A percentile compares a stretch with the other conserved stretches of the same genome.
Conservation (phyloP, 1,284 basidiomycete genomes). For the Coriolopsis trogii region DNA sequence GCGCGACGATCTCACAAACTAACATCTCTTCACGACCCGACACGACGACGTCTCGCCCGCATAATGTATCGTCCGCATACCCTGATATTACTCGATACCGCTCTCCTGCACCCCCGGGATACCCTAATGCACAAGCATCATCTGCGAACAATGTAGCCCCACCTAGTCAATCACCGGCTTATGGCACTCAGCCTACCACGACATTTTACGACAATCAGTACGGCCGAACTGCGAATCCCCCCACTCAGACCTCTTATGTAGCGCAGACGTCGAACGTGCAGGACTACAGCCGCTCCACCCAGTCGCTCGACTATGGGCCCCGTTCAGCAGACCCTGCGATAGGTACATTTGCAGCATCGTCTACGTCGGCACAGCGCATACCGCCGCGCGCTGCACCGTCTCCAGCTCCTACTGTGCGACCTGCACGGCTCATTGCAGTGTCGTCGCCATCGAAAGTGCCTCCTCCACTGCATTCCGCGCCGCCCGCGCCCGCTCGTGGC, state of each 20-base stretch:
- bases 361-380: constrained; percentile 17
- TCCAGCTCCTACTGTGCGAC: constrained; percentile 26
- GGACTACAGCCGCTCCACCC: constrained; percentile 9
- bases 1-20: constrained; percentile 24
- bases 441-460: constrained; percentile 24
- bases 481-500: constrained; percentile 27
- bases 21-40: constrained; percentile 33
- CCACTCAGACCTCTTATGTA: constrained; percentile 5
- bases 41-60: constrained; percentile 26
- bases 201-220: constrained; percentile 16
- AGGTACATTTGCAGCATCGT: constrained; percentile 1
- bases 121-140: constrained; percentile 22
- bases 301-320: constrained; percentile 16
- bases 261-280: neutral
- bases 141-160: constrained; percentile 20
- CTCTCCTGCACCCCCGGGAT: constrained; percentile 29
- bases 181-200: constrained; percentile 16
- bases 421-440: constrained; percentile 14
- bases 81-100: constrained; percentile 36
- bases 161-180: constrained; percentile 17
- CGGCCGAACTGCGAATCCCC: constrained; percentile 4
- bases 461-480: constrained; percentile 16
- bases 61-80: constrained; percentile 33
- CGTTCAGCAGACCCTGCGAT: constrained; percentile 16
- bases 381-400: constrained; percentile 33